phyloP scores from a whole-genome alignment of 768 basidiomycete species.

The Lactarius indigo region DNA sequence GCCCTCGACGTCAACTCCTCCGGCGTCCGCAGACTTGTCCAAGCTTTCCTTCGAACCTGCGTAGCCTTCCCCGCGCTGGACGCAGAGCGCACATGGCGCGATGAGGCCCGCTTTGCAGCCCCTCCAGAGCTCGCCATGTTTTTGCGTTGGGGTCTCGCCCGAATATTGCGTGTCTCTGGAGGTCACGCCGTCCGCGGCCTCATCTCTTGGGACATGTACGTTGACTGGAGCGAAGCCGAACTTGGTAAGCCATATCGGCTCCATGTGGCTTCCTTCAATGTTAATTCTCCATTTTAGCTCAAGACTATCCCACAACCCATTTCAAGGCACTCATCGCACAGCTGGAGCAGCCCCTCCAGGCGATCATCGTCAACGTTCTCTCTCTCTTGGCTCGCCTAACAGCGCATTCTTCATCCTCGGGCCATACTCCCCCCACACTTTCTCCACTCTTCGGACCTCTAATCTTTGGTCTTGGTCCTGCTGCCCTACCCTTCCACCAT shows the following conservation, averaged over 20 bases:
- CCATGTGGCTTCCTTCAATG: not conserved
- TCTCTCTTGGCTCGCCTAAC: conserved; percentile 79
- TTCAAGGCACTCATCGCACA: conserved; percentile 65
- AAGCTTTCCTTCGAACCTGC: conserved; percentile 74
- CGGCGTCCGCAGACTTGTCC: conserved; percentile 73
- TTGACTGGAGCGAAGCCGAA: conserved; percentile 79
- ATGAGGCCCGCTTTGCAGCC: conserved; percentile 80
- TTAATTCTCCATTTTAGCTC: conserved; percentile 37
- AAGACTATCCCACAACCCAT: conserved; percentile 65
- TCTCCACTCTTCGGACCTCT: conserved; percentile 88
- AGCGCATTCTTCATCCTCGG: conserved; percentile 79
- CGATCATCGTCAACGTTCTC: conserved; percentile 65
- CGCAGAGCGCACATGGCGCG: conserved; percentile 60
- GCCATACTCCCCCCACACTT: conserved; percentile 87
- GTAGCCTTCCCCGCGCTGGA: conserved; percentile 30
- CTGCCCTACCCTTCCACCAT: conserved; percentile 48
- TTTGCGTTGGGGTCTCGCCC: conserved; percentile 86
- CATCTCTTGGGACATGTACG: conserved; percentile 80
- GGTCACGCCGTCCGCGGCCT: conserved; percentile 79
- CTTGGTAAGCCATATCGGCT: conserved; percentile 51
- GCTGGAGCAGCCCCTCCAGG: conserved; percentile 51
- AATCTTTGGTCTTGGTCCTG: conserved; percentile 73
- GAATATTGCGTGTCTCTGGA: conserved; percentile 66
- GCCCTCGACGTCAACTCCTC: conserved; percentile 80
- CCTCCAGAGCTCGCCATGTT: conserved; percentile 90